phyloP scores from a whole-genome alignment of 2,329 filamentous ascomycete species.

The Colletotrichum sp. region DNA sequence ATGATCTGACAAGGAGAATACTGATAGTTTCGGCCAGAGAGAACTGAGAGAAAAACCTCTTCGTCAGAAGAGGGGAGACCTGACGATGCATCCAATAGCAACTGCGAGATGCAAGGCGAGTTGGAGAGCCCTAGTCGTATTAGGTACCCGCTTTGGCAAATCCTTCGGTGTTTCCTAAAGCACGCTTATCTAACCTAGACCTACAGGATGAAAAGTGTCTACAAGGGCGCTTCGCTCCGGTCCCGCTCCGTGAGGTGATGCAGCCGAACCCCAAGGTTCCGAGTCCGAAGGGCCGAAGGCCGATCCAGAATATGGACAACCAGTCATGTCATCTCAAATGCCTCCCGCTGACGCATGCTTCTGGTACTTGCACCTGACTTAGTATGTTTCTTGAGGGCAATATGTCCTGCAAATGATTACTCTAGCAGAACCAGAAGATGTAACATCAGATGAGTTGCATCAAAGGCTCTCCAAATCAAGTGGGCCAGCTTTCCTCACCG shows the following conservation, averaged over 20 bases:
- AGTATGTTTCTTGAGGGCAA: neutral
- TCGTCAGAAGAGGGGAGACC: neutral
- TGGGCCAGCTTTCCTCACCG: neutral
- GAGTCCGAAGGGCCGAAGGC: neutral
- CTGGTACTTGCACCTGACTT: neutral
- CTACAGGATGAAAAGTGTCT: neutral
- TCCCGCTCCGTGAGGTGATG: neutral
- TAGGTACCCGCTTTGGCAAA: neutral
- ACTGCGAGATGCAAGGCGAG: neutral
- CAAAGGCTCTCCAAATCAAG: neutral
- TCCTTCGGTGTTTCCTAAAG: neutral
- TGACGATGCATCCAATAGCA: neutral
- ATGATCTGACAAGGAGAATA: accelerated
- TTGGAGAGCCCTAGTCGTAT: neutral
- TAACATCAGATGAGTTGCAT: neutral
- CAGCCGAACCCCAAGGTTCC: neutral
- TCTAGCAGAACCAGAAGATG: neutral
- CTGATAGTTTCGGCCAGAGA: neutral
- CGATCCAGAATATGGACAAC: neutral
- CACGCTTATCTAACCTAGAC: neutral
- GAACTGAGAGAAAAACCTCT: neutral
- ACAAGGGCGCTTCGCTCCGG: neutral
- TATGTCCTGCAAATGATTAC: neutral
- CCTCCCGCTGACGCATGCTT: neutral
- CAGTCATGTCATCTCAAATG: neutral